Conservation (phyloP, 768 basidiomycete species). For the Naganishia randhawae region DNA sequence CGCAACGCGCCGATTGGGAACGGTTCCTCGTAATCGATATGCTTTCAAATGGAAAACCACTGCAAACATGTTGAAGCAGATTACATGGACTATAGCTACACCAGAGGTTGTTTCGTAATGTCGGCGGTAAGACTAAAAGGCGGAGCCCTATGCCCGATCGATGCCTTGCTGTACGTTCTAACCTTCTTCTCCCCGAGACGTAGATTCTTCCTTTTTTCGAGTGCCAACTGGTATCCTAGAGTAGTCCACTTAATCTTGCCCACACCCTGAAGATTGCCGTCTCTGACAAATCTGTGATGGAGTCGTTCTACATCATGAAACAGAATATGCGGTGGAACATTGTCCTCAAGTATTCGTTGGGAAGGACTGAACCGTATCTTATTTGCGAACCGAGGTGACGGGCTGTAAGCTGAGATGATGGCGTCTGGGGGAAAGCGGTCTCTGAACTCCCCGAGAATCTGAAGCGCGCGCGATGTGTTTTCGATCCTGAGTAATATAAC, state of each 20-base stretch:
- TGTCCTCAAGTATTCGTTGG: slow-evolving; percentile 65
- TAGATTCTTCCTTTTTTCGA: slow-evolving; percentile 62
- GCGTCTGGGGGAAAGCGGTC: slow-evolving; percentile 62
- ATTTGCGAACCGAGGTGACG: slow-evolving; percentile 53
- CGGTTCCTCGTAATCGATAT: too few species aligned
- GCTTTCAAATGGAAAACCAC: too few species aligned
- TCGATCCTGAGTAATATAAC: slow-evolving; percentile 32
- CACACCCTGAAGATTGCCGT: slow-evolving; percentile 55
- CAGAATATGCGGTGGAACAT: slow-evolving; percentile 71
- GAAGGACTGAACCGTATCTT: slow-evolving; percentile 62
- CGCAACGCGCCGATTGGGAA: too few species aligned
- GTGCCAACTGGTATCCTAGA: slow-evolving; percentile 67
- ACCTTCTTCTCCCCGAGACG: slow-evolving; percentile 35
- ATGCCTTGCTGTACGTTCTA: not conserved
- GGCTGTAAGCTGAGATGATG: slow-evolving; percentile 51
- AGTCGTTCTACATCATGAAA: slow-evolving; percentile 75
- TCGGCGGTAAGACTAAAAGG: too few species aligned
- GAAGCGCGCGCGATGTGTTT: slow-evolving; percentile 55
- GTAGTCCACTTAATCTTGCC: slow-evolving; percentile 69
- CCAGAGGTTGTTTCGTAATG: not conserved
- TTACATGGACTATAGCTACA: not conserved
- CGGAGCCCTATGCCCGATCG: not conserved
- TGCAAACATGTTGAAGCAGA: too few species aligned
- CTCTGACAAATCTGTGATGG: slow-evolving; percentile 66
- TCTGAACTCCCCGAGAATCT: slow-evolving; percentile 62